phyloP scores from a whole-genome alignment of 768 basidiomycete genomes.

The Gelatoporia subvermispora region DNA sequence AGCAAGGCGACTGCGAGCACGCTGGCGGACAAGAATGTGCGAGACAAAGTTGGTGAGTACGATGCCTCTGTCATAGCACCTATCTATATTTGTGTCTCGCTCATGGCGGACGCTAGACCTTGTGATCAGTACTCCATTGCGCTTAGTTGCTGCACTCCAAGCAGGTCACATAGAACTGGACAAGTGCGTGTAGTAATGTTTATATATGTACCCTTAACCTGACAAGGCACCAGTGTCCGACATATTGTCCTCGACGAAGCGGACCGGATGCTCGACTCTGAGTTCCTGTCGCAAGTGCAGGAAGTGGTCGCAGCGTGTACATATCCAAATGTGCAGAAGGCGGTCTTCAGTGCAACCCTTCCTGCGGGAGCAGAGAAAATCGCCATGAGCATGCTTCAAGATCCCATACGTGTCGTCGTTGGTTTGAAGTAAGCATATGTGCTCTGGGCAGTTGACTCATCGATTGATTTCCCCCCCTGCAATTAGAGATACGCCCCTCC shows the following conservation, averaged over 20 bases:
- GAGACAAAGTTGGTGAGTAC: constrained; percentile 73
- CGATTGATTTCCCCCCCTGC: constrained; percentile 1
- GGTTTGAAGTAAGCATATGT: constrained; percentile 74
- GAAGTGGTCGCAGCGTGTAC: constrained; percentile 82
- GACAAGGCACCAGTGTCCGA: constrained; percentile 53
- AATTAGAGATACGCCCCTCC: constrained; percentile 85
- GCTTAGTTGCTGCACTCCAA: constrained; percentile 78
- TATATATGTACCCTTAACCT: constrained; percentile 8
- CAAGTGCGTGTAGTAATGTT: constrained; percentile 50
- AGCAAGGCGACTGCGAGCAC: constrained; percentile 88
- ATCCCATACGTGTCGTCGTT: constrained; percentile 92
- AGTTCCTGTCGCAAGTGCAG: constrained; percentile 85
- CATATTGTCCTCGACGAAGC: constrained; percentile 89
- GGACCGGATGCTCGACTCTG: constrained; percentile 83
- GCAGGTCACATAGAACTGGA: constrained; percentile 58
- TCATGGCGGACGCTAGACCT: constrained; percentile 51
- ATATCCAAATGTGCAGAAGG: constrained; percentile 67
- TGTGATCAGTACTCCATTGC: constrained; percentile 88
- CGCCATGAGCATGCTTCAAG: constrained; percentile 77
- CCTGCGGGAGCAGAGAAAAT: constrained; percentile 84
- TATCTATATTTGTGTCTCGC: not conserved
- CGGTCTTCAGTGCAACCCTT: constrained; percentile 92
- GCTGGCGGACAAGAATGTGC: constrained; percentile 62
- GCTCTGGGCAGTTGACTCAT: not conserved
- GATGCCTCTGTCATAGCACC: not conserved